phyloP scores from a whole-genome alignment of 1,284 basidiomycete species.

The Laetiporus sulphureus region DNA sequence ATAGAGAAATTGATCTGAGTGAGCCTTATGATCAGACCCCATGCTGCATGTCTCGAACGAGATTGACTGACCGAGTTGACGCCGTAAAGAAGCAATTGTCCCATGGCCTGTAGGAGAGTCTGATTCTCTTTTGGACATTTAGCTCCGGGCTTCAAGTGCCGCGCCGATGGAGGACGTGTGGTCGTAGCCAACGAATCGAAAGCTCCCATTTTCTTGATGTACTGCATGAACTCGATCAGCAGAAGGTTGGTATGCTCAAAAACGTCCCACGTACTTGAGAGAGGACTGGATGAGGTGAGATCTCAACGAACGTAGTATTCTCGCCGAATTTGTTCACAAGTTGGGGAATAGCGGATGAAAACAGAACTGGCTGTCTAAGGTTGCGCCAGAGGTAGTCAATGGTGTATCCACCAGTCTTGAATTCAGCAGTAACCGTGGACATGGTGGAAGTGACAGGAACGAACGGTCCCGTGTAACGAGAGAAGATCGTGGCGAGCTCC shows the following conservation, averaged over 20 bases:
- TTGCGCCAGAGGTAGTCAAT: constrained; percentile 31
- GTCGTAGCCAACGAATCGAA: constrained; percentile 1
- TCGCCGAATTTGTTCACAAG: not conserved
- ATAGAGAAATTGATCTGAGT: constrained; percentile 9
- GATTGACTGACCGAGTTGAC: constrained; percentile 7
- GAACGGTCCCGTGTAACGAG: constrained; percentile 11
- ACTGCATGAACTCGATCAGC: no score
- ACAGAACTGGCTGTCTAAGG: constrained; percentile 16
- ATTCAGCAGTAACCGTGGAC: constrained; percentile 21
- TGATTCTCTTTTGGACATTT: not conserved
- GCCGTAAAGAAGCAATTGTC: constrained; percentile 5
- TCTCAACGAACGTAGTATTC: constrained; percentile 1
- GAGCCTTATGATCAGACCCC: not conserved
- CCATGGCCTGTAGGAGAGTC: constrained; percentile 1
- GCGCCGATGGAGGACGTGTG: constrained; percentile 5
- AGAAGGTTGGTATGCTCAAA: no score
- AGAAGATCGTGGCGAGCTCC: constrained; percentile 21
- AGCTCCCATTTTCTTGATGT: constrained; percentile 6
- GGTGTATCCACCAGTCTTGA: constrained; percentile 13
- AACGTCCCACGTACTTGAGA: not conserved
- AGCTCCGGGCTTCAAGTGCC: constrained; percentile 3
- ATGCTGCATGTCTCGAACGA: no score
- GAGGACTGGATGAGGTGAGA: constrained; percentile 1
- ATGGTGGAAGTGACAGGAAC: constrained; percentile 16
- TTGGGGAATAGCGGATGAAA: not conserved